Base-by-base conservation (phyloP, 2,329 filamentous ascomycete genomes). In the Epichloe aotearoae region DNA sequence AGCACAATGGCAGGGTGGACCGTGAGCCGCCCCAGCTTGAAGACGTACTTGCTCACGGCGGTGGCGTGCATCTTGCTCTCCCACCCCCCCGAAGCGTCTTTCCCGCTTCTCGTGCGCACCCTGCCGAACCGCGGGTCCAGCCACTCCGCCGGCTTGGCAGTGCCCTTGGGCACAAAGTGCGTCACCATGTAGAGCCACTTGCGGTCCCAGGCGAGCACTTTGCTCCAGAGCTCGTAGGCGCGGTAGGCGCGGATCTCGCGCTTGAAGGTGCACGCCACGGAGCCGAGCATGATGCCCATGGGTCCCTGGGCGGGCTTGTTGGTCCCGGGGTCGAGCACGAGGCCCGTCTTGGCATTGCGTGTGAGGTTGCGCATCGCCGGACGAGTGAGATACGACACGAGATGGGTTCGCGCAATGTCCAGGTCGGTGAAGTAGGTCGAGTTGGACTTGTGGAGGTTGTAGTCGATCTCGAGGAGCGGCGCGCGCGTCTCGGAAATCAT, bases 371-470 rank as follows among this genome's bases (percentile, higher is more conserved):
- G 52, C 47, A 58, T 49, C n/a, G 45, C 56, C 0, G 76, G 74
- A 19, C 75, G 76, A 49, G 84, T 71, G 2, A 90, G 69, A 56
- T 82, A 79, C 46, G 82, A 84, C 49, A 94, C 80, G 8, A 93
- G 79, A 56, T 94, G 86, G 1, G 86, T 86, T 51, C 93, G 85
- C 39, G 84, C 81, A 53, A 91, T 78, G 67, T 95, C 89, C 57
- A 94, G 80, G 66, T 95, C 88, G 57, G 82, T 73, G 64, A 95
- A 95, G 72, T 94, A 95, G 33, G 89, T 95, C 58, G 79, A 81
- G 70, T 89, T 88, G 54, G 82, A 83, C 65, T 90, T 89, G 74
- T 91, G 86, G 42, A 88, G 62, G 69, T 93, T 91, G 71, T 89
- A 88, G 69, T 95, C 90, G 60, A 83, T 88, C 68, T 95, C 88